Percentiles rank a stretch among this genome's conserved stretches.
Evolutionary conservation across 2,329 filamentous ascomycete species (phyloP).

Genomic region (Rhexocercosporidium sp.): DNA sequence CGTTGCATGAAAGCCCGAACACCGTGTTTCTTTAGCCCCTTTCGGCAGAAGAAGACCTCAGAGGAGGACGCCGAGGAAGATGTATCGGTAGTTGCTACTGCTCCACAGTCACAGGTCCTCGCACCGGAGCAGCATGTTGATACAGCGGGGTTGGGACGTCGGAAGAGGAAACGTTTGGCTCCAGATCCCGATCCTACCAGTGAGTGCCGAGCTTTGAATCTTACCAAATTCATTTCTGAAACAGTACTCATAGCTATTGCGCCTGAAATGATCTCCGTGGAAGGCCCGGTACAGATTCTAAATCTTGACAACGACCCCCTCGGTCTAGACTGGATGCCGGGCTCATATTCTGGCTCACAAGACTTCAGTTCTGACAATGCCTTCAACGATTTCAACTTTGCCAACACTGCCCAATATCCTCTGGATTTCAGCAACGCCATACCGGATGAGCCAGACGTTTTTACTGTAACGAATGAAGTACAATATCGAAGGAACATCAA

Average conservation of each 20-base stretch:
- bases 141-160: background rate
- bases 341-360: background rate
- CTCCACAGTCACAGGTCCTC: background rate
- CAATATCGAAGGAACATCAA: background rate
- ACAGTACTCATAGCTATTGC: background rate
- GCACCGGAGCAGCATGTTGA: background rate
- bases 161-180: background rate
- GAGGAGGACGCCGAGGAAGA: conserved; percentile 9
- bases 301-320: conserved; percentile 11
- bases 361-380: background rate
- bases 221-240: background rate
- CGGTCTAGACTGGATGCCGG: conserved; percentile 11
- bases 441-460: background rate
- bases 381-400: conserved; percentile 10
- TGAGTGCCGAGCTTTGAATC: background rate
- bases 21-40: conserved; percentile 51
- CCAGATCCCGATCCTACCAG: background rate
- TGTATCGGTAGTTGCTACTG: background rate
- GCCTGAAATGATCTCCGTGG: background rate
- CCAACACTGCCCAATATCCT: background rate
- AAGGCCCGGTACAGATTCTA: background rate
- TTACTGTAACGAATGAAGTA: background rate
- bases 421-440: background rate
- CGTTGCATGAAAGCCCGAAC: conserved; percentile 50
- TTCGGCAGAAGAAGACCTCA: conserved; percentile 33